These are phyloP conservation scores for Cercospora canescens DNA, from an alignment of 2,329 filamentous ascomycete genomes.

Conservation along the genomic window DNA sequence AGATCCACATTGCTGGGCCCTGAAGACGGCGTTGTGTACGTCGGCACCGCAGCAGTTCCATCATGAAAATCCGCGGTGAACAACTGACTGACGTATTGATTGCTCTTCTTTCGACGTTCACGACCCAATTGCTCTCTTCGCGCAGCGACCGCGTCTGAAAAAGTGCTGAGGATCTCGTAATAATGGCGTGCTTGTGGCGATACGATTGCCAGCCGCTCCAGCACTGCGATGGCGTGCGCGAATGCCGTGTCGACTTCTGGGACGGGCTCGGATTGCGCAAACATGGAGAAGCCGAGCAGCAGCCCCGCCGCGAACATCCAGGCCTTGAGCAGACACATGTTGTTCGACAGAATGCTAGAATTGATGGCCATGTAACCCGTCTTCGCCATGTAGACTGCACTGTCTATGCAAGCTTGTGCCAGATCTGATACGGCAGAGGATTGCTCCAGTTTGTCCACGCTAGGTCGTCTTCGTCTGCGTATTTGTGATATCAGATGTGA, in stretches of 20 bases:
- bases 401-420: constrained; percentile 56
- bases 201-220: constrained; percentile 49
- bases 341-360: constrained; percentile 46
- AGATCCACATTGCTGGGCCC: constrained; percentile 1
- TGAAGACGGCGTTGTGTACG: constrained; percentile 11
- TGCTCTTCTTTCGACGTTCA: constrained; percentile 24
- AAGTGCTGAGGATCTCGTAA: constrained; percentile 52
- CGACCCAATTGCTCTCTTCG: constrained; percentile 20
- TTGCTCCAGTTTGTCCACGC: constrained; percentile 21
- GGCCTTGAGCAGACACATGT: constrained; percentile 61
- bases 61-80: constrained; percentile 26
- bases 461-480: constrained; percentile 13
- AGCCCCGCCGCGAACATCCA: constrained; percentile 57
- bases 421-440: constrained; percentile 36
- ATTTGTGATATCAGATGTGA: constrained; percentile 47
- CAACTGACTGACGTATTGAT: constrained; percentile 24
- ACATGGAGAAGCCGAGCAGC: constrained; percentile 58
- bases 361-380: constrained; percentile 48
- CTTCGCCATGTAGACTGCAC: constrained; percentile 57
- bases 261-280: constrained; percentile 50
- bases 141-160: constrained; percentile 24
- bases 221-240: constrained; percentile 50
- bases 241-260: constrained; percentile 53
- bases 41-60: constrained; percentile 2
- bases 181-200: constrained; percentile 61